Percentiles rank a stretch among this genome's conserved stretches.
These are phyloP conservation scores for Uncinocarpus reesii DNA, from an alignment of 2,329 filamentous ascomycete species.

Conservation along the genomic window DNA sequence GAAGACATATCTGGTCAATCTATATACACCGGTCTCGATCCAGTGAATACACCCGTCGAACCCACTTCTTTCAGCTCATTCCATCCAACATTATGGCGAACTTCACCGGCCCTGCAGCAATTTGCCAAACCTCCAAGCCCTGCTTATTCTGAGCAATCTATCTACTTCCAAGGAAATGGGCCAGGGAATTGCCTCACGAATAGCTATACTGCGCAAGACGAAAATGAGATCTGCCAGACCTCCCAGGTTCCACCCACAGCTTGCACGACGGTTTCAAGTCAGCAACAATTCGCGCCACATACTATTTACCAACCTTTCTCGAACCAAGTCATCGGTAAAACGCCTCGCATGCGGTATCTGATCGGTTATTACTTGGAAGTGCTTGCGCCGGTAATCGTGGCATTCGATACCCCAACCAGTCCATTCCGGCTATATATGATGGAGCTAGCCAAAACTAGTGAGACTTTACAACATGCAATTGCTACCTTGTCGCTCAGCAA, in stretches of 20 bases:
- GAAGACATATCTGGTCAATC: background rate
- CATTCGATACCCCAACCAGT: conserved; percentile 76
- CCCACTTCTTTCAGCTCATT: background rate
- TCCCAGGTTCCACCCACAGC: background rate
- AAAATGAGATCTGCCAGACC: background rate
- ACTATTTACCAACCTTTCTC: conserved; percentile 31
- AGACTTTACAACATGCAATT: conserved; percentile 82
- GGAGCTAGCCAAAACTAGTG: conserved; percentile 63
- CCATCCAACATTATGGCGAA: background rate
- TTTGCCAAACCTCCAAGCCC: background rate
- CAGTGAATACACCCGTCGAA: background rate
- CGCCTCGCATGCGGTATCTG: conserved; percentile 73
- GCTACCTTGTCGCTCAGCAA: conserved; percentile 84
- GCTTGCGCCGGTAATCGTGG: conserved; percentile 83
- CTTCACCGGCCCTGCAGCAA: background rate
- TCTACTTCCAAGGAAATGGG: background rate
- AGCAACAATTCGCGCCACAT: background rate
- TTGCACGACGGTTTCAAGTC: background rate
- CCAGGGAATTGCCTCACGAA: background rate
- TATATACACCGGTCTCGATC: background rate
- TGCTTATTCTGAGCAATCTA: background rate
- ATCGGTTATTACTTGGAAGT: conserved; percentile 90
- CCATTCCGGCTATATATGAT: conserved; percentile 78
- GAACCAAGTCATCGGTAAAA: conserved; percentile 47
- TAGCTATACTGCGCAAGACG: background rate